A percentile compares a stretch with the other conserved stretches of the same genome.
phyloP scores from a whole-genome alignment of 129 eudicot species.

The Mikania micrantha region DNA sequence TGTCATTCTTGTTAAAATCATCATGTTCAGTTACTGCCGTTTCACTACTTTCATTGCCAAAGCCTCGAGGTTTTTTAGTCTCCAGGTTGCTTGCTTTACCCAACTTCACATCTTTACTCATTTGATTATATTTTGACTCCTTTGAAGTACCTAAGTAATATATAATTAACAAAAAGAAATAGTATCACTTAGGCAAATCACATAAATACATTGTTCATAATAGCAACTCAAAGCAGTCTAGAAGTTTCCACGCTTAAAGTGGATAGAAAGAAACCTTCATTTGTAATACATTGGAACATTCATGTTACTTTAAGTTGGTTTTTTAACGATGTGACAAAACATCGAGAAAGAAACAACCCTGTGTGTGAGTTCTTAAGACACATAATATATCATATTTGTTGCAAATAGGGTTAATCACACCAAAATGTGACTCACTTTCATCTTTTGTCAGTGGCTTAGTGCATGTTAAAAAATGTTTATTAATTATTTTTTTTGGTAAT shows the following conservation, averaged over 20 bases:
- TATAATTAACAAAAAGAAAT: neutral
- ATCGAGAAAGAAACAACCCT: too few relatives aligned
- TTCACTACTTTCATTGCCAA: conserved; percentile 10
- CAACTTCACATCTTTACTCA: conserved; percentile 14
- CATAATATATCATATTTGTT: neutral
- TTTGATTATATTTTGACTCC: conserved; percentile 27
- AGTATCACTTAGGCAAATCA: too few relatives aligned
- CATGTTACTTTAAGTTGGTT: too few relatives aligned
- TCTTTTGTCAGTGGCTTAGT: neutral
- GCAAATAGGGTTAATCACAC: neutral
- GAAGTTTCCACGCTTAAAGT: conserved; percentile 7
- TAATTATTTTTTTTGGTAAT: too few relatives aligned
- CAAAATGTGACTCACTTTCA: neutral
- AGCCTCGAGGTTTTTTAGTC: conserved; percentile 31
- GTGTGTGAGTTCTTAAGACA: too few relatives aligned
- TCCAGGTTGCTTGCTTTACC: conserved; percentile 30
- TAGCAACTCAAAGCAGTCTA: neutral
- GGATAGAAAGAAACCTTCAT: neutral
- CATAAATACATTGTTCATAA: neutral
- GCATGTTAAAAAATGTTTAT: neutral
- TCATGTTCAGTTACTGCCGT: neutral
- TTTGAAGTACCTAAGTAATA: conserved; percentile 33
- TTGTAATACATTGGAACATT: too few relatives aligned
- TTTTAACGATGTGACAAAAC: too few relatives aligned
- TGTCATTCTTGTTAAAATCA: conserved; percentile 15